Base-by-base conservation (phyloP, 805 yeast species). In the Suhomyces kilbournensis region DNA sequence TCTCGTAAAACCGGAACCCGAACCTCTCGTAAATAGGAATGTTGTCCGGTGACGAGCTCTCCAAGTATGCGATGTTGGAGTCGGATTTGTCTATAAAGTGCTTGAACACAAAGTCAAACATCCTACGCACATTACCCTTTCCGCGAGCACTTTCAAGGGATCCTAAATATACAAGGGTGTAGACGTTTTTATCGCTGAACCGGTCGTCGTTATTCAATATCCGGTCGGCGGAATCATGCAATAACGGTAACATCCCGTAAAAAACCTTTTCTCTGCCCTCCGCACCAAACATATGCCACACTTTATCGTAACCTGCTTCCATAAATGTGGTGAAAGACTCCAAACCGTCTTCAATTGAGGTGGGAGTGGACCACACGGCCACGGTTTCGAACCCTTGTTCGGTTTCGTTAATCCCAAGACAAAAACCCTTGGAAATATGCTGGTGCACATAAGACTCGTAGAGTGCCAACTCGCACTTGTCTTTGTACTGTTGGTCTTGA, bases 11-110 rank as follows among this genome's bases (percentile, higher is more conserved):
- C 35, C 71, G 67, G 58, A 80, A 80, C 5, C 81, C 84, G 64
- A 80, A 81, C 56, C 65, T 72, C 50, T 75, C 74, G 61, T 81
- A 81, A 50, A 81, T 80, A 6, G 85, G 85, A 34, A 81, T 71
- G 56, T 81, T 81, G 14, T 38, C 50, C 19, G 54, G 48, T 4
- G 69, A 52, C 7, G 79, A 65, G 1, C 82, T 77, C 60, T 81
- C 85, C 60, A 81, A 69, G 56, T 81, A 81, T 3, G 79, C 61
- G n/a, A 74, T 63, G 47, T 70, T 63, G 53, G 69, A 61, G 12
- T 69, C 69, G 8, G 60, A 59, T 22, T 65, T 66, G 56, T 81
- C 84, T 49, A 81, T 69, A 61, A 75, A 70, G 49, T 75, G 70
- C 32, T 65, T 60, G 57, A 76, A 79, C 78, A 79, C 74, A 59